Evolutionary conservation across 2,329 filamentous ascomycete genomes (phyloP), one percentile per base, ranked within the genome.

Genomic region (Cytospora paraplurivora): DNA sequence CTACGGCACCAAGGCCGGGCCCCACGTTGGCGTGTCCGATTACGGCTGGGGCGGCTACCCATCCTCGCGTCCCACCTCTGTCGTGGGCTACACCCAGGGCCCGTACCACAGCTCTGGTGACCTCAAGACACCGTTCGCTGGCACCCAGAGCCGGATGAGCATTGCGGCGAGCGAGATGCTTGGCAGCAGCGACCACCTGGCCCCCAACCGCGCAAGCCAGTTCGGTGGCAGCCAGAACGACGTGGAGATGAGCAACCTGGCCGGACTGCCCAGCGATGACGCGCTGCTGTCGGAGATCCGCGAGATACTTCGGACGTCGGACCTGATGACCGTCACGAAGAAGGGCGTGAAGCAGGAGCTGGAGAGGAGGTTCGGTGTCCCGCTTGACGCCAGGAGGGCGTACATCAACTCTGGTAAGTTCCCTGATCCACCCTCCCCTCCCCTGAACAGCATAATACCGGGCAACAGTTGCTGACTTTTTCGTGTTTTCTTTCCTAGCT

Each of bases 261-360:
- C 85, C 8, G 87, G 89, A 62, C 78, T 97, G 72, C 95, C 95
- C 0, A 91, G 84, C 66, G 95, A 99, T 70, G 95, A 99, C 72
- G 90, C 92, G 12, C 82, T 99, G 56, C 80, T 99, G 67, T 89
- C 92, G 0, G 95, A 99, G 82, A 99, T 99, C 71, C 86, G 95
- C 58, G 93, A 97, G 72, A 97, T 99, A 67, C 81, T 99, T 67
- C 86, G 88, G 70, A 96, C 90, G 13, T 93, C 93, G 1, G 95
- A 99, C 78, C 79, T 99, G 73, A 99, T 99, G 95, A 93, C 87
- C 5, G 92, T 99, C 51, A 99, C 95, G 69, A 99, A 99, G 87
- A 99, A 99, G 86, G 92, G 91, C 71, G 91, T 99, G 77, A 98
- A 98, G 84, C 79, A 86, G 69, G 95, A 99, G 80, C 80, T 99